Evolutionary conservation across 495 filamentous ascomycete genomes (phyloP).

Genomic region (Hypoxylon lienhwacheense): DNA sequence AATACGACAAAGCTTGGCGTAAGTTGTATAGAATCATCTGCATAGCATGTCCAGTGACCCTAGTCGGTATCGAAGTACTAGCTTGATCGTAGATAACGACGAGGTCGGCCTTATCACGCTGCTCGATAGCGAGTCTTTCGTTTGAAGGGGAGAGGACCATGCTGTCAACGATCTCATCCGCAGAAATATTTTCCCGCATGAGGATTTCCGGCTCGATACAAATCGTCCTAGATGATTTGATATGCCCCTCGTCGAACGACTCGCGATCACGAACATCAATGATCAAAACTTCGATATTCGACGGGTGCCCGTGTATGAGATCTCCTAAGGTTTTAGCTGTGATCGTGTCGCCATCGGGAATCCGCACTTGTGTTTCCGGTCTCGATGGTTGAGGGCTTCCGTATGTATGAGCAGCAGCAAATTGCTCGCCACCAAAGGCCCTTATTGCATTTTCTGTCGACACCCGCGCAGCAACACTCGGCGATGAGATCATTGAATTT

Average conservation of each 20-base stretch:
- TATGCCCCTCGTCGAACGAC: slow-evolving; percentile 84
- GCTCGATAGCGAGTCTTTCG: slow-evolving; percentile 74
- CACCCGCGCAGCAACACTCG: slow-evolving; percentile 30
- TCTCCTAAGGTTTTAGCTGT: slow-evolving; percentile 65
- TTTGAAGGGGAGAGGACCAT: slow-evolving; percentile 74
- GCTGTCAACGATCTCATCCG: slow-evolving; percentile 78
- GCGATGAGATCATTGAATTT: slow-evolving; percentile 46
- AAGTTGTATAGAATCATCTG: slow-evolving; percentile 67
- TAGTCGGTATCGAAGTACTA: slow-evolving; percentile 52
- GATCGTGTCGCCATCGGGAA: slow-evolving; percentile 66
- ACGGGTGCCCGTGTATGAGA: slow-evolving; percentile 55
- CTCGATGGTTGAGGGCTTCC: slow-evolving; percentile 27
- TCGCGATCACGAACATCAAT: slow-evolving; percentile 85
- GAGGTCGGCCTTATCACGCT: slow-evolving; percentile 77
- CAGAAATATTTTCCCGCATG: slow-evolving; percentile 75
- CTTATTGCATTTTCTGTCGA: slow-evolving; percentile 26
- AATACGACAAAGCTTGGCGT: slow-evolving; percentile 78
- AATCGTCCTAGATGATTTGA: slow-evolving; percentile 76
- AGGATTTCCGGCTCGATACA: slow-evolving; percentile 85
- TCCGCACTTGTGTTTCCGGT: slow-evolving; percentile 21
- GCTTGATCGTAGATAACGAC: slow-evolving; percentile 88
- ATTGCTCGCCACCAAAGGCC: slow-evolving; percentile 31
- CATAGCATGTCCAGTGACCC: slow-evolving; percentile 45
- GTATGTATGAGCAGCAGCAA: slow-evolving; percentile 40
- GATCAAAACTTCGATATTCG: slow-evolving; percentile 65